Conservation (phyloP, 345 rosid genomes). For the Jatropha curcas region DNA sequence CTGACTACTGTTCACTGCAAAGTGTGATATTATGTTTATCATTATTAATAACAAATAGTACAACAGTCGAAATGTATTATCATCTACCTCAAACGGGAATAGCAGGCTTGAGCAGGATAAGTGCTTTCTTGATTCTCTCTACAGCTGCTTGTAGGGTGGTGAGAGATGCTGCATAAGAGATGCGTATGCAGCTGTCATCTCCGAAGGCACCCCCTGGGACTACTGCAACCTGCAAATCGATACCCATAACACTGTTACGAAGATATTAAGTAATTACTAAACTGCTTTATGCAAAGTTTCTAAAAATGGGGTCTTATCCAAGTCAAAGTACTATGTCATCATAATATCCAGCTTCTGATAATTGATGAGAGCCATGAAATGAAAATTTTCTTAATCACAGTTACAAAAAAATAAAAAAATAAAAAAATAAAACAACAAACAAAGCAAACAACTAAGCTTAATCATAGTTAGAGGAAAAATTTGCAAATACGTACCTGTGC, state of each 20-base stretch:
- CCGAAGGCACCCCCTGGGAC: slow-evolving; percentile 99
- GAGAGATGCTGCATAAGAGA: slow-evolving; percentile 88
- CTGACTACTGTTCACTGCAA: not conserved
- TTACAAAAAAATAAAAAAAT: too few species aligned
- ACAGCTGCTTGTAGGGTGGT: slow-evolving; percentile 72
- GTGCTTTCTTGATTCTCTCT: slow-evolving; percentile 76
- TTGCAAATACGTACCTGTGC: slow-evolving; percentile 49
- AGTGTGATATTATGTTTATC: slow-evolving; percentile 9
- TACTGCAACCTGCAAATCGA: slow-evolving; percentile 66
- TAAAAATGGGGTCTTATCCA: not conserved
- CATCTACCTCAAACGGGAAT: slow-evolving; percentile 40
- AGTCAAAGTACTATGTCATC: not conserved
- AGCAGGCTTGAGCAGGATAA: slow-evolving; percentile 50
- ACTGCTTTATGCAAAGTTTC: not conserved
- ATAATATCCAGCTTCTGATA: not conserved
- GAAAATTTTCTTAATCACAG: not conserved
- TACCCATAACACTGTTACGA: not conserved
- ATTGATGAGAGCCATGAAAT: too few species aligned
- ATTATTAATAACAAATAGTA: slow-evolving; percentile 3
- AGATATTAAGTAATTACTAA: not conserved
- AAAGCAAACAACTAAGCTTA: too few species aligned
- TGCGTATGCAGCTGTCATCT: slow-evolving; percentile 80
- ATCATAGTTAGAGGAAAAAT: not conserved
- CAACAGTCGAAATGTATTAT: slow-evolving; percentile 3
- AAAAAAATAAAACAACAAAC: too few species aligned